These are phyloP conservation scores for Phytophthora palmivora DNA, from an alignment of 352 stramenopile genomes.

Conservation along the genomic window DNA sequence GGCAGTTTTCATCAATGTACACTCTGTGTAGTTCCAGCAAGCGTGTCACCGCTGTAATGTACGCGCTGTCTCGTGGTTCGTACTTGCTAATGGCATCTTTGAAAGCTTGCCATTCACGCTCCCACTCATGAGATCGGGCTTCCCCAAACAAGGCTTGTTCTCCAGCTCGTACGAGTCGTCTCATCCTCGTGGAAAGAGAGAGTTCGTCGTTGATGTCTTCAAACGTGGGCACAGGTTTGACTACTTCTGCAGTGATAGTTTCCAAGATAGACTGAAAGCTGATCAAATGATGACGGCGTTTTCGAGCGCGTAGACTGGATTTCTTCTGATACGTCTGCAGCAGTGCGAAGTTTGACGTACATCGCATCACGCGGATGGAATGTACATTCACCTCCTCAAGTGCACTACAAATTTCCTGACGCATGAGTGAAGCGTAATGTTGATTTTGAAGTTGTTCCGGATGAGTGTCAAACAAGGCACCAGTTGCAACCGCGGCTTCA, in stretches of 20 bases:
- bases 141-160: constrained; percentile 26
- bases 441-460: constrained; percentile 32
- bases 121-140: constrained; percentile 16
- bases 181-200: constrained; percentile 1
- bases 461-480: constrained; percentile 29
- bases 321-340: constrained; percentile 35
- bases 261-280: constrained; percentile 12
- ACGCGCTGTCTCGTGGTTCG: constrained; percentile 19
- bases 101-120: constrained; percentile 36
- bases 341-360: constrained; percentile 26
- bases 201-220: background rate
- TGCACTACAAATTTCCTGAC: constrained; percentile 15
- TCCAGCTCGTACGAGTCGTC: constrained; percentile 7
- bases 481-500: constrained; percentile 14
- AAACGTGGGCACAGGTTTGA: background rate
- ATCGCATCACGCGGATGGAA: constrained; percentile 17
- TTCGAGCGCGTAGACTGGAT: constrained; percentile 12
- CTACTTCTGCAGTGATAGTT: background rate
- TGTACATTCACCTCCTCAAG: constrained; percentile 18
- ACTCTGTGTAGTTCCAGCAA: constrained; percentile 48
- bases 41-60: constrained; percentile 18
- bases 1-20: constrained; percentile 40
- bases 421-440: constrained; percentile 24
- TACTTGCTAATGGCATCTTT: constrained; percentile 27
- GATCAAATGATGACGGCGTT: constrained; percentile 18